Percentiles rank a stretch among this genome's conserved stretches.
phyloP scores from a whole-genome alignment of 768 basidiomycete genomes.

The Pleurotus citrinopileatus region DNA sequence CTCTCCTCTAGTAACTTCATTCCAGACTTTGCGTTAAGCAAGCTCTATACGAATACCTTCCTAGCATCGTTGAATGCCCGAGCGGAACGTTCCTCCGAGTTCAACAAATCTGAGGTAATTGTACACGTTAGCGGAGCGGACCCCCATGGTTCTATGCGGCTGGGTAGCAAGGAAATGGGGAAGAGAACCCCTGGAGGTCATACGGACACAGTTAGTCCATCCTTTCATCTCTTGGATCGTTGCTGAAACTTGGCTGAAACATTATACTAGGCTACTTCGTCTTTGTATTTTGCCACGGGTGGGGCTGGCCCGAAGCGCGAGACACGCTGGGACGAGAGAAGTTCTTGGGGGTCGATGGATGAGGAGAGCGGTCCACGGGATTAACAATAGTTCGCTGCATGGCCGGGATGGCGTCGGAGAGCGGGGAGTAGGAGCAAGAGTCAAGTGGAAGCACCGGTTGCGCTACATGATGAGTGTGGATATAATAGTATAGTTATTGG shows the following conservation, averaged over 20 bases:
- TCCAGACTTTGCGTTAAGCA: neutral
- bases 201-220: too few species aligned
- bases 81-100: neutral
- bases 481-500: too few species aligned
- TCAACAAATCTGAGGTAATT: neutral
- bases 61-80: constrained; percentile 1
- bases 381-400: too few species aligned
- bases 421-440: too few species aligned
- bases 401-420: too few species aligned
- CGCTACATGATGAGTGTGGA: too few species aligned
- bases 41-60: constrained; percentile 1
- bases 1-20: neutral
- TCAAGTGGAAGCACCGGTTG: too few species aligned
- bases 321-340: neutral
- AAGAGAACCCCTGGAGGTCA: too few species aligned
- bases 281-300: neutral
- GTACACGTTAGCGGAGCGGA: neutral
- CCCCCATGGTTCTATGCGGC: neutral
- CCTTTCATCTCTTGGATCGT: too few species aligned
- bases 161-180: too few species aligned
- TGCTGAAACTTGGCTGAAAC: too few species aligned
- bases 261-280: neutral
- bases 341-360: neutral
- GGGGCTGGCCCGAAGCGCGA: neutral
- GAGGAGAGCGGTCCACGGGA: neutral